Base-by-base conservation (phyloP, 1,284 basidiomycete species). In the Ustanciosporium gigantosporum region DNA sequence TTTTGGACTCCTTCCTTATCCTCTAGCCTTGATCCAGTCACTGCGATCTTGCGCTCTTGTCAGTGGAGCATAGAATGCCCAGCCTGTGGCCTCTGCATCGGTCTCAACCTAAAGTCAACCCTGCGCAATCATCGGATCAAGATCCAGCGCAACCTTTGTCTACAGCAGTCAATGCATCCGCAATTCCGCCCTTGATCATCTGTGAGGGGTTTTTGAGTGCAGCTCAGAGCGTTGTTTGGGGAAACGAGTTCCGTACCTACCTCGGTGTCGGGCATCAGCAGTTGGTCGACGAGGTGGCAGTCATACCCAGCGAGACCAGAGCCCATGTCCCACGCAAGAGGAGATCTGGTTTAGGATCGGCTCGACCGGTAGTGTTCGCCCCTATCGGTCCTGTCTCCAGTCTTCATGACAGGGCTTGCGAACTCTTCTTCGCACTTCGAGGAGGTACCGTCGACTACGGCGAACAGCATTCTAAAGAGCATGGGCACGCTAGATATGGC, bases 391-490 rank as follows among this genome's bases (percentile, higher is more conserved):
- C 36, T 81, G 83, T 16, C 80, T 83, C 83, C 59, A 83, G 82
- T 3, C 57, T 85, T 21, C 83, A 85, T 60, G 84, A 86, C 51
- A 73, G 84, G 41, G 84, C 84, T 13, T 85, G 84, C 66, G 84
- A 85, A 59, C 72, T 85, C 13, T 85, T 82, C 70, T 84, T 83
- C 64, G 78, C 79, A 3, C 57, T 86, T 3, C 65, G 78, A 9
- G 84, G 84, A 8, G 83, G 83, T 1, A 81, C 71, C 77, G 81
- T 82, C 5, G 80, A 69, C 46, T 82, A 82, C 50, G 81, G 82
- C 5, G 76, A 68, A 22, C 61, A 74, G 16, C 82, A 83, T 59
- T 59, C 81, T 3, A 31, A 22, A 5, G 36, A 56, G 34, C 69
- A 80, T 46, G 67, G 69, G 0, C 83, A 85, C 65, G 68, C 69